These are phyloP conservation scores for Sporothrix brunneoviolacea DNA, from an alignment of 2,329 filamentous ascomycete genomes.

Conservation along the genomic window DNA sequence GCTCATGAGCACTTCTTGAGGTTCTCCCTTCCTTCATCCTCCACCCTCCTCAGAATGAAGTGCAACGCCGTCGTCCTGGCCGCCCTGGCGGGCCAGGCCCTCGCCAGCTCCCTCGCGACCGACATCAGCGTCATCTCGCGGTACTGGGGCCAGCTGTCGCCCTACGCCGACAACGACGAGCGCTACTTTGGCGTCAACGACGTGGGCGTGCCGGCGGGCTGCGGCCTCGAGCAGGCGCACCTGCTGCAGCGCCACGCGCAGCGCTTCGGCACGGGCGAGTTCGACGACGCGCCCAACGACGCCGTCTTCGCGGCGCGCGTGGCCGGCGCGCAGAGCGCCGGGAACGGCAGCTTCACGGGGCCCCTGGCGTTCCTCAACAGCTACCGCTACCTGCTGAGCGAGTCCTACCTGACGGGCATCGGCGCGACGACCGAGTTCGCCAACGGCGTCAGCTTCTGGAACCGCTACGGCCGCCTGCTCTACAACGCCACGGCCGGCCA, in stretches of 20 bases:
- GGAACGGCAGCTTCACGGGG: conserved; percentile 29
- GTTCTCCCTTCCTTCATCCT: neutral
- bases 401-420: conserved; percentile 38
- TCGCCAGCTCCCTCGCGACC: conserved; percentile 18
- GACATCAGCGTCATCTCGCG: conserved; percentile 26
- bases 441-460: conserved; percentile 46
- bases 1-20: neutral
- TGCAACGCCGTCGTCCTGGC: conserved; percentile 3
- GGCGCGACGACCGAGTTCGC: conserved; percentile 45
- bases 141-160: conserved; percentile 40
- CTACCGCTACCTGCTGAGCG: conserved; percentile 41
- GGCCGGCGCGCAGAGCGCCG: conserved; percentile 33
- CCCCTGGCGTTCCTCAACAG: conserved; percentile 46
- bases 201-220: conserved; percentile 44
- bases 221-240: conserved; percentile 48
- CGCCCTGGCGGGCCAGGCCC: conserved; percentile 9
- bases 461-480: conserved; percentile 45
- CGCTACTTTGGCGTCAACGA: conserved; percentile 40
- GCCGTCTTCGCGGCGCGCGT: conserved; percentile 43
- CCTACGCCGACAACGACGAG: conserved; percentile 40
- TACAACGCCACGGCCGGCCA: conserved; percentile 43
- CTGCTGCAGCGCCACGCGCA: conserved; percentile 49
- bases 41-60: conserved; percentile 8
- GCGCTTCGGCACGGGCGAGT: conserved; percentile 38
- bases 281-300: conserved; percentile 44